Evolutionary conservation across 1,284 basidiomycete species (phyloP).

Genomic region (Tremellales sp.): DNA sequence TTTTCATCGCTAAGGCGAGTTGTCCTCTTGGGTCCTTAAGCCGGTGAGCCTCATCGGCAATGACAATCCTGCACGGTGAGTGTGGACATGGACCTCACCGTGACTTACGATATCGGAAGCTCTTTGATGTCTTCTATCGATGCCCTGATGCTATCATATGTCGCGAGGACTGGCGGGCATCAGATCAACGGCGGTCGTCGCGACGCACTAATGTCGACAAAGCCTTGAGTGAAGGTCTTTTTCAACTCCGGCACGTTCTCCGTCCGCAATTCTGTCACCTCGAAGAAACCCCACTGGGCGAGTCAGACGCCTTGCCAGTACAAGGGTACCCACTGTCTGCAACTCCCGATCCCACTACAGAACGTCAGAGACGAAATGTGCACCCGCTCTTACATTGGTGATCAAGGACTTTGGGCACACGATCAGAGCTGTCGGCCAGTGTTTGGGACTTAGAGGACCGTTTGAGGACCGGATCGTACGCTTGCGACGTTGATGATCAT

Average conservation of each 20-base stretch:
- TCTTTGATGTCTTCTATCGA: constrained; percentile 29
- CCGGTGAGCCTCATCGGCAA: constrained; percentile 46
- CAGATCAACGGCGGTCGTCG: background rate
- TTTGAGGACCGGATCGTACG: constrained; percentile 13
- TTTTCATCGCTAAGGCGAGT: constrained; percentile 47
- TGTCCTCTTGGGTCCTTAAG: constrained; percentile 36
- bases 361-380: constrained; percentile 10
- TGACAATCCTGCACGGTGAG: constrained; percentile 24
- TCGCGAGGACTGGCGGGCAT: constrained; percentile 29
- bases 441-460: constrained; percentile 17
- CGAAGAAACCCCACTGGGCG: constrained; percentile 47
- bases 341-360: constrained; percentile 51
- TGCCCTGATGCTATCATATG: constrained; percentile 26
- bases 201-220: constrained; percentile 39
- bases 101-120: constrained; percentile 41
- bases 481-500: constrained; percentile 40
- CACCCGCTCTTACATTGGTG: constrained; percentile 44
- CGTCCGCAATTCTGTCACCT: constrained; percentile 26
- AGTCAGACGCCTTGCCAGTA: background rate
- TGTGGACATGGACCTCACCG: background rate
- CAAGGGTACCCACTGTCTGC: constrained; percentile 35
- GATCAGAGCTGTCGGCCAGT: constrained; percentile 45
- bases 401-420: constrained; percentile 49
- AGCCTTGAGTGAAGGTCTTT: constrained; percentile 24
- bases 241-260: constrained; percentile 13